Base-by-base conservation (phyloP, 2,329 filamentous ascomycete genomes). In the Cercospora brassicicola region DNA sequence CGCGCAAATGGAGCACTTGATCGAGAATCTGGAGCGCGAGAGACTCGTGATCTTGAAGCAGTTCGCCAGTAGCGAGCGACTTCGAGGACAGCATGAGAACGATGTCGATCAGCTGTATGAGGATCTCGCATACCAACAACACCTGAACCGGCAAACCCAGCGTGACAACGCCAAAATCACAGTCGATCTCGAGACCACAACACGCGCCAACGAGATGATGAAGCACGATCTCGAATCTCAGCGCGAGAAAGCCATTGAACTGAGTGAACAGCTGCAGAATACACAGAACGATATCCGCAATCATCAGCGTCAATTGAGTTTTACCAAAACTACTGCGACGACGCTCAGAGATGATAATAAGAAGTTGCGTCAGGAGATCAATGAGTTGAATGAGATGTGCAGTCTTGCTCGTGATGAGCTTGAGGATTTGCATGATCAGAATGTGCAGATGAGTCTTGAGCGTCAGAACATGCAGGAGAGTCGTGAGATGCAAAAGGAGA, bases 111-210 rank as follows among this genome's bases (percentile, higher is more conserved):
- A 60, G 57, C 62, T 68, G 26, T 28, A 26, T 13, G 66, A 68
- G 30, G 57, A 68, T n/a, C 45, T 65, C 13, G 66, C 62, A 1
- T 68, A 68, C 33, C 61, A 62, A 15, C 31, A 64, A 28, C 66
- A 65, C 51, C 57, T 68, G 2, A 51, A 63, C 7, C 53, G 53
- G 20, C 61, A 55, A 15, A 42, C 30, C 7, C 20, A 63, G 48
- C 61, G 4, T 3, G 59, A 48, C 23, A 63, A 62, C 5, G 33
- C 20, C 13, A 56, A 36, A 15, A 30, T 59, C 28, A 11, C 30
- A 6, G 15, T n/a, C 11, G 56, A 60, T 8, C 42, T 65, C 36
- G 20, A 59, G 7, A 31, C 45, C 20, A n/a, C 56, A 7, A 56
- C 36, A 4, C 62, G 31, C 3, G 51, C 20, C 3, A 59, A 59